Conservation (phyloP, 1,284 basidiomycete species). For the Pholiota adiposa region DNA sequence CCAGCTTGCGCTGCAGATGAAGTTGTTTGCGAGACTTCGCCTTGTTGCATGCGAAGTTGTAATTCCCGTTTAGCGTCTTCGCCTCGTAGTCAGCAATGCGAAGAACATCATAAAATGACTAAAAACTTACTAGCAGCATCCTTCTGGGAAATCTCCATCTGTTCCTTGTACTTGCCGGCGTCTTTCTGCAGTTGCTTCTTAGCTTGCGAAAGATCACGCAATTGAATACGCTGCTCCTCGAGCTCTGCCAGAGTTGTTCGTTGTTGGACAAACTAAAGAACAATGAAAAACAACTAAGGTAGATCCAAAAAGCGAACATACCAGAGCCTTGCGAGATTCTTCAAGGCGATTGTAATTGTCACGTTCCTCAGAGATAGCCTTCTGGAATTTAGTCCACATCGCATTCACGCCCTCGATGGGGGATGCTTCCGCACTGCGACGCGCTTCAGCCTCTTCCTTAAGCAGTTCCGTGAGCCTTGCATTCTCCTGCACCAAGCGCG, state of each 20-base stretch:
- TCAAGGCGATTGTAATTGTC: conserved; percentile 67
- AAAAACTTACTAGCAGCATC: conserved; percentile 56
- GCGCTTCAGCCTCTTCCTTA: conserved; percentile 69
- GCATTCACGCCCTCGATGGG: conserved; percentile 69
- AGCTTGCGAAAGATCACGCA: conserved; percentile 57
- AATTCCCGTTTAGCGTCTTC: conserved; percentile 64
- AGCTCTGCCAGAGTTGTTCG: conserved; percentile 66
- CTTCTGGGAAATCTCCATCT: conserved; percentile 61
- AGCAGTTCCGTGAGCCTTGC: conserved; percentile 56
- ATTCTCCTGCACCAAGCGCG: conserved; percentile 64
- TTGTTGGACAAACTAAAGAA: conserved; percentile 64
- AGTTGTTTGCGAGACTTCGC: conserved; percentile 64
- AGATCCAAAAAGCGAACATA: conserved; percentile 33
- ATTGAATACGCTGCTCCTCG: conserved; percentile 63
- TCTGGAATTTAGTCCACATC: conserved; percentile 74
- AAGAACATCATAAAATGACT: background rate
- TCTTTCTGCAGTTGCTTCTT: conserved; percentile 67
- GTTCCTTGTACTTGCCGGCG: conserved; percentile 56
- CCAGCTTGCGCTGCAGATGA: conserved; percentile 65
- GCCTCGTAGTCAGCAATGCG: background rate
- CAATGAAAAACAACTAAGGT: conserved; percentile 4
- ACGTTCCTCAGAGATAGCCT: conserved; percentile 61
- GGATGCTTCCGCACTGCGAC: conserved; percentile 59
- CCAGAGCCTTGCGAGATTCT: conserved; percentile 74
- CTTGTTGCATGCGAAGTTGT: conserved; percentile 65